phyloP scores from a whole-genome alignment of 2,329 filamentous ascomycete species.

The Zarea fungicola region DNA sequence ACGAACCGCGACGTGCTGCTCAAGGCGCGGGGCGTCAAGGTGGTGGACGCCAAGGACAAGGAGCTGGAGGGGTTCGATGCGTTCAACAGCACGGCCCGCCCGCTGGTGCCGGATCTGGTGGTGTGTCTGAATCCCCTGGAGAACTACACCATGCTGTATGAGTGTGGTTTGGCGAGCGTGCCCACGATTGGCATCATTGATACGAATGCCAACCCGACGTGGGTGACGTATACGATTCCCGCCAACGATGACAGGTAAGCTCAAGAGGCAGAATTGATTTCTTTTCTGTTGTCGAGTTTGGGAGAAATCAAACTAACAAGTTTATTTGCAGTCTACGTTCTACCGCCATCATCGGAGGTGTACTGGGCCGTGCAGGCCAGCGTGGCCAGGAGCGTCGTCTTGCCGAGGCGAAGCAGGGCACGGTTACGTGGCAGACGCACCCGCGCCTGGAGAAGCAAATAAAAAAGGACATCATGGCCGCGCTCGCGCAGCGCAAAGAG shows the following conservation, averaged over 20 bases:
- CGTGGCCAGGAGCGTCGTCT: slow-evolving; percentile 66
- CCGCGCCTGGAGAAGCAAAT: slow-evolving; percentile 38
- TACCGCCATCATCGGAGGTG: slow-evolving; percentile 74
- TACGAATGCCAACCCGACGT: slow-evolving; percentile 85
- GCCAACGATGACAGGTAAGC: slow-evolving; percentile 88
- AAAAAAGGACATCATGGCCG: slow-evolving; percentile 25
- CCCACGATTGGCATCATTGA: slow-evolving; percentile 94
- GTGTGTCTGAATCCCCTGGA: slow-evolving; percentile 89
- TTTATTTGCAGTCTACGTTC: slow-evolving; percentile 63
- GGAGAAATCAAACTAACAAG: slow-evolving; percentile 21
- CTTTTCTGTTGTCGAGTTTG: too few species aligned
- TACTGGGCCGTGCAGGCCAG: slow-evolving; percentile 79
- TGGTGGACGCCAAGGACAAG: slow-evolving; percentile 72
- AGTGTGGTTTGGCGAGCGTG: slow-evolving; percentile 82
- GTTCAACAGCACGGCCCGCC: slow-evolving; percentile 57
- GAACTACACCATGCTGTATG: slow-evolving; percentile 84
- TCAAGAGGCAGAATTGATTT: too few species aligned
- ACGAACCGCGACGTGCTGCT: slow-evolving; percentile 92
- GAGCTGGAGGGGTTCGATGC: slow-evolving; percentile 56
- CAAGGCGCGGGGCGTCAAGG: slow-evolving; percentile 60
- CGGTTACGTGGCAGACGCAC: slow-evolving; percentile 56
- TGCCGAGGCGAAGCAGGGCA: slow-evolving; percentile 54
- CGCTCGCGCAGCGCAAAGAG: slow-evolving; percentile 27
- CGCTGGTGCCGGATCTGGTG: slow-evolving; percentile 81
- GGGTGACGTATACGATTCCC: slow-evolving; percentile 94